A percentile compares a stretch with the other conserved stretches of the same genome.
Conservation (phyloP, 495 filamentous ascomycete species). For the Cercophora newfieldiana region DNA sequence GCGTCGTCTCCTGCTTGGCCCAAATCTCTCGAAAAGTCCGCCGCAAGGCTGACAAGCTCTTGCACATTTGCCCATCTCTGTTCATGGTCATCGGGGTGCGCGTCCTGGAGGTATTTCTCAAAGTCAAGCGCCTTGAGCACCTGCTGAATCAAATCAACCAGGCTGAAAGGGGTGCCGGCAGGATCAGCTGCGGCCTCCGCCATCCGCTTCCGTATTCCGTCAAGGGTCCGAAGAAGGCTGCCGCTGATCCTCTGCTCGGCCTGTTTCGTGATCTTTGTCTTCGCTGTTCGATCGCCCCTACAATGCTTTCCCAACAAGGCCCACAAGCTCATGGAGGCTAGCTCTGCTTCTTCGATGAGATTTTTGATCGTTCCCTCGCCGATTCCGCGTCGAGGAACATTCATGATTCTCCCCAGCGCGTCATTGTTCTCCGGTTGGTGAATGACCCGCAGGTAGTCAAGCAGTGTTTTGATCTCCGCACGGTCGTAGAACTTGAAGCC, state of each 20-base stretch:
- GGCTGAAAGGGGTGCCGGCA: constrained; percentile 43
- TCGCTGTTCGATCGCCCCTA: constrained; percentile 65
- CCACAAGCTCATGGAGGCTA: constrained; percentile 72
- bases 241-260: constrained; percentile 58
- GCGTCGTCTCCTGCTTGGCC: constrained; percentile 59
- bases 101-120: constrained; percentile 66
- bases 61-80: constrained; percentile 88
- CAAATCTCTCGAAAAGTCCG: constrained; percentile 58
- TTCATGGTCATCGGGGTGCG: constrained; percentile 76
- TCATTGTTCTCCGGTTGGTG: constrained; percentile 88
- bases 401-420: constrained; percentile 80
- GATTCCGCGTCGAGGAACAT: constrained; percentile 77
- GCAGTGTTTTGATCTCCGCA: constrained; percentile 79
- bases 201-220: constrained; percentile 63
- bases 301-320: constrained; percentile 65
- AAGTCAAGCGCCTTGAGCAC: constrained; percentile 74
- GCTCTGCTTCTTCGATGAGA: constrained; percentile 72
- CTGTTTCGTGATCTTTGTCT: constrained; percentile 66
- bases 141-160: constrained; percentile 71
- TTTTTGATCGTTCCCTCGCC: constrained; percentile 77
- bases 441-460: constrained; percentile 88
- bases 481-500: constrained; percentile 92
- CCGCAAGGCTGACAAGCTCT: constrained; percentile 77
- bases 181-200: constrained; percentile 34
- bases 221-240: constrained; percentile 51